Conservation (phyloP, 2,329 filamentous ascomycete genomes). For the Aspergillus versicolor region DNA sequence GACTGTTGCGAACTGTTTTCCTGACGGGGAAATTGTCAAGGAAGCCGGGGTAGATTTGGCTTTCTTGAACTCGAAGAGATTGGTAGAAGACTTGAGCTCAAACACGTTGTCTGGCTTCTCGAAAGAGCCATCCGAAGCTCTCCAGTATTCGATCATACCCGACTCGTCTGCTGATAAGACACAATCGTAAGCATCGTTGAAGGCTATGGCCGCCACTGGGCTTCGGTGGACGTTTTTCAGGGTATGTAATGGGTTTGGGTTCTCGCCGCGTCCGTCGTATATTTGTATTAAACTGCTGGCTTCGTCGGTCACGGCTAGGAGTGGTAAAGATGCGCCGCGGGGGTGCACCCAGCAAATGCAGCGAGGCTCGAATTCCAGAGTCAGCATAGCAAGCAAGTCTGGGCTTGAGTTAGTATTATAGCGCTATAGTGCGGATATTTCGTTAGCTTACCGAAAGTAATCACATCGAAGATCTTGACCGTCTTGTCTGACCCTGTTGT, state of each 20-base stretch:
- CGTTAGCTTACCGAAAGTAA: conserved; percentile 67
- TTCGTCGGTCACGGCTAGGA: conserved; percentile 80
- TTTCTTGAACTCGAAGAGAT: conserved; percentile 96
- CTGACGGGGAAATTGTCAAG: conserved; percentile 80
- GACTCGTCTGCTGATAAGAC: conserved; percentile 84
- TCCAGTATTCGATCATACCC: conserved; percentile 98
- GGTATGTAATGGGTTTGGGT: conserved; percentile 70
- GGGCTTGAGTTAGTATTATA: conserved; percentile 19
- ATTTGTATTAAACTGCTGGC: conserved; percentile 71
- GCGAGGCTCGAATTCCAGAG: conserved; percentile 71
- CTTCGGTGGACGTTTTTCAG: conserved; percentile 77
- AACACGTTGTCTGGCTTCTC: conserved; percentile 93
- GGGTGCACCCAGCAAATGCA: conserved; percentile 90
- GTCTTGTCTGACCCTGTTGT: conserved; percentile 66
- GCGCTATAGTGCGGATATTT: neutral
- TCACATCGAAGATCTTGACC: conserved; percentile 60
- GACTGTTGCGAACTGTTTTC: conserved; percentile 80
- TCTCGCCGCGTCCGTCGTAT: conserved; percentile 87
- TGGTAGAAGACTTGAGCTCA: conserved; percentile 88
- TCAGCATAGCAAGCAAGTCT: conserved; percentile 79
- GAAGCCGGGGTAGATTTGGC: conserved; percentile 80
- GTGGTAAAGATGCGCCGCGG: conserved; percentile 80
- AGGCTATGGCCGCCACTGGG: conserved; percentile 80
- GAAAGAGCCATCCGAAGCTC: conserved; percentile 68
- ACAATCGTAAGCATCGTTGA: conserved; percentile 85